Base-by-base conservation (phyloP, 768 basidiomycete genomes). In the Rhodotorula babjevae region DNA sequence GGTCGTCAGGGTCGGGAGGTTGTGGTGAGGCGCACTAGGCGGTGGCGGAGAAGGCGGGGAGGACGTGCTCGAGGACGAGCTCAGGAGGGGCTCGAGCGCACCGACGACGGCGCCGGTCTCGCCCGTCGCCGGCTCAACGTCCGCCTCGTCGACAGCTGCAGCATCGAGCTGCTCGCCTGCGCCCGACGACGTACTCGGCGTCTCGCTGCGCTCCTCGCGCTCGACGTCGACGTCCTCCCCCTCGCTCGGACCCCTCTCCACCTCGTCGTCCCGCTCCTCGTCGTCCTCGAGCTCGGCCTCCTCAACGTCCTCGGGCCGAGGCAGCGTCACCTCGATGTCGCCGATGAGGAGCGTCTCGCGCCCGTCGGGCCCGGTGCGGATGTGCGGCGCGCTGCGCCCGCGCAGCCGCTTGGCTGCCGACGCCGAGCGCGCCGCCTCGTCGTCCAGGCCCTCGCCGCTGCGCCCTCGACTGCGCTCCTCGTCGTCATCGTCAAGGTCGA, bases 291-390 rank as follows among this genome's bases (percentile, higher is more conserved):
- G 56, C 46, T 68, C 67, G 10, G 63, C 63, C 23, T 67, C 67
- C 55, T 65, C 63, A 59, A 69, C 67, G 27, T 73, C 67, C 31
- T 73, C 67, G 4, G 70, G 46, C 27, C 59, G 68, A 23, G 74
- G 74, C 40, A 75, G 57, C 23, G 68, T 69, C n/a, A 72, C 71
- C 65, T 71, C 62, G 49, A 75, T 75, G 52, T 68, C 74, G 36
- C 74, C 74, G 31, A 75, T 72, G 31, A 75, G 63, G 58, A 75
- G 67, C 25, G 61, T 61, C 59, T 72, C 74, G 25, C 71, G 36
- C 10, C 74, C 74, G 36, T 75, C 74, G 12, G 67, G 61, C 4
- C 68, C 74, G 53, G 72, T 63, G 33, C 74, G 50, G 18, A 69
- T 62, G 6, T 75, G 74, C 33, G 74, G 74, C 8, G 72, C 74